phyloP scores from a whole-genome alignment of 169 alveolate genomes.

The Plasmodium relictum region DNA sequence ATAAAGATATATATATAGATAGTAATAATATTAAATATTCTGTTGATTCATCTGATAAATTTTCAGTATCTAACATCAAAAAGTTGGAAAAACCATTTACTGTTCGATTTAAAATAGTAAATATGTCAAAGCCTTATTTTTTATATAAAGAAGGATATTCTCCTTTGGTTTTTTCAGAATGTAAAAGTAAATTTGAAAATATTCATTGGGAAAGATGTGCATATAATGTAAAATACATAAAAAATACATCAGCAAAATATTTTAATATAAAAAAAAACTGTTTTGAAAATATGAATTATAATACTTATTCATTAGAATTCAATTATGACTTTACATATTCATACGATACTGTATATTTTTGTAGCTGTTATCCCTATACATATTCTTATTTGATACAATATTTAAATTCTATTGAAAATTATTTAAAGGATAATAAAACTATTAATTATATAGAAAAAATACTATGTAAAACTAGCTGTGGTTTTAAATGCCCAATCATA shows the following conservation, averaged over 20 bases:
- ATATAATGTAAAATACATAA: conserved; percentile 54
- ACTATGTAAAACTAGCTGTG: conserved; percentile 46
- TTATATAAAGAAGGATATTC: conserved; percentile 70
- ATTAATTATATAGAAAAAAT: conserved; percentile 41
- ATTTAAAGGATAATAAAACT: not conserved
- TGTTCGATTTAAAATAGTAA: conserved; percentile 44
- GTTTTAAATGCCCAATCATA: conserved; percentile 40
- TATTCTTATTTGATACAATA: conserved; percentile 33
- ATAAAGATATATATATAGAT: conserved; percentile 3
- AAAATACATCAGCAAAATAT: conserved; percentile 20
- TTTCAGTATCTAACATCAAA: conserved; percentile 20
- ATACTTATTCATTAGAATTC: conserved; percentile 41
- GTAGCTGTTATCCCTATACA: conserved; percentile 58
- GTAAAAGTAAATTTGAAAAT: conserved; percentile 37
- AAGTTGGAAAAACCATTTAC: conserved; percentile 53
- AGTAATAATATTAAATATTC: conserved; percentile 6
- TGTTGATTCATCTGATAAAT: conserved; percentile 32
- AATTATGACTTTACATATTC: conserved; percentile 50
- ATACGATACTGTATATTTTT: conserved; percentile 64
- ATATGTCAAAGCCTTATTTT: conserved; percentile 70
- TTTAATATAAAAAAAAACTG: conserved; percentile 43
- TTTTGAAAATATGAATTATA: conserved; percentile 14
- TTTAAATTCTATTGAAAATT: conserved; percentile 16
- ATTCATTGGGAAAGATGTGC: conserved; percentile 60
- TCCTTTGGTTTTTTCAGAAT: conserved; percentile 59